These are phyloP conservation scores for Eutrema yunnanense DNA, from an alignment of 345 rosid species.

Conservation along the genomic window DNA sequence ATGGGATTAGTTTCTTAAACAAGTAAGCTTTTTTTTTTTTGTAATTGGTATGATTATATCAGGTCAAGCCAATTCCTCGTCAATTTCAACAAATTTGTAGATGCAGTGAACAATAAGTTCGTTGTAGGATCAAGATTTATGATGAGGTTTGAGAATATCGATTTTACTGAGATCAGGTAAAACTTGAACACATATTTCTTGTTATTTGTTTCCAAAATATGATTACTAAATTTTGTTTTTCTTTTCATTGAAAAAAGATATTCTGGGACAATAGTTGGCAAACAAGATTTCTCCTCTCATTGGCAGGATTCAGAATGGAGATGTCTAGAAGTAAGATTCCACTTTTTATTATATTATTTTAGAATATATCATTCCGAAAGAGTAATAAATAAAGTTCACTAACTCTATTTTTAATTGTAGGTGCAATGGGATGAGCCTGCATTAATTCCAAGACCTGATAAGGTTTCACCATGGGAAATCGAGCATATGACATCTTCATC, in stretches of 20 bases:
- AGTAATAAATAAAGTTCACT: neutral
- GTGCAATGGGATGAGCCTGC: neutral
- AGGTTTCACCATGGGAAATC: constrained; percentile 58
- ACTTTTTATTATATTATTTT: neutral
- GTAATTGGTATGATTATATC: neutral
- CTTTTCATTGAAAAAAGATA: neutral
- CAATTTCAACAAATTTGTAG: constrained; percentile 44
- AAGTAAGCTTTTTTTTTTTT: neutral
- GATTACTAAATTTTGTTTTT: neutral
- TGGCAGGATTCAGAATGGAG: neutral
- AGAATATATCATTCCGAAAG: too few species aligned
- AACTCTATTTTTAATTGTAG: constrained; percentile 15
- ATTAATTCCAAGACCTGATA: constrained; percentile 36
- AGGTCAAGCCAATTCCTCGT: constrained; percentile 50
- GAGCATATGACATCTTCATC: constrained; percentile 36
- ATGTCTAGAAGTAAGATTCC: neutral
- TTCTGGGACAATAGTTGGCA: neutral
- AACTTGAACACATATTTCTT: neutral
- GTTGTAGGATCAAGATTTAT: constrained; percentile 47
- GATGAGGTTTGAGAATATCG: constrained; percentile 61
- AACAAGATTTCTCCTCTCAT: neutral
- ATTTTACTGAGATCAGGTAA: constrained; percentile 15
- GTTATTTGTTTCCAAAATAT: neutral
- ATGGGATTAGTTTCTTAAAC: too few species aligned
- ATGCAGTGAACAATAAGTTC: constrained; percentile 45